These are phyloP conservation scores for Alternaria triticina DNA, from an alignment of 2,329 filamentous ascomycete genomes.

Conservation along the genomic window DNA sequence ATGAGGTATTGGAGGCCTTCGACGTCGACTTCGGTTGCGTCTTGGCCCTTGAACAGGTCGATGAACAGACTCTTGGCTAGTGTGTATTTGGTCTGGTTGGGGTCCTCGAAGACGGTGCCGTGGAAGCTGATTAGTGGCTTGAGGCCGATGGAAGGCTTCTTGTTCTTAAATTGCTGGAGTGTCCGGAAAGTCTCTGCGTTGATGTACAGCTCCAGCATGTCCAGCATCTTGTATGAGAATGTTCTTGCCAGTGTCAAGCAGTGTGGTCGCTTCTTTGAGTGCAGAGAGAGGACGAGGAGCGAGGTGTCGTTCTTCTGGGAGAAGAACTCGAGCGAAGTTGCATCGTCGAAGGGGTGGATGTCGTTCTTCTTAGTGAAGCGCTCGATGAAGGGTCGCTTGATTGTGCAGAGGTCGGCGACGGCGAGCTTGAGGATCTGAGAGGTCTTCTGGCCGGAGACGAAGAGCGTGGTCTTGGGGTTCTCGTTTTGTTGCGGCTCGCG, in stretches of 20 bases:
- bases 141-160: conserved; percentile 72
- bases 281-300: conserved; percentile 81
- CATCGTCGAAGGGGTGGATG: conserved; percentile 92
- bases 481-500: conserved; percentile 87
- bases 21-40: conserved; percentile 84
- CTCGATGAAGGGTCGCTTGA: conserved; percentile 84
- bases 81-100: conserved; percentile 78
- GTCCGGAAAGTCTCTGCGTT: conserved; percentile 74
- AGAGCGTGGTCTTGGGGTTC: conserved; percentile 87
- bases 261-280: conserved; percentile 95
- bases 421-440: conserved; percentile 83
- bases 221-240: conserved; percentile 85
- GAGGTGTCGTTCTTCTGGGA: conserved; percentile 94
- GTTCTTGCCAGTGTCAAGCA: conserved; percentile 81
- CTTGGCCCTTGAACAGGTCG: conserved; percentile 89
- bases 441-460: conserved; percentile 86
- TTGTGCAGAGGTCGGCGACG: conserved; percentile 80
- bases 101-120: conserved; percentile 84
- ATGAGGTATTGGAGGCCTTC: conserved; percentile 93
- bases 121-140: conserved; percentile 93
- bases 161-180: conserved; percentile 74
- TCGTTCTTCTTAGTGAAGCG: conserved; percentile 98
- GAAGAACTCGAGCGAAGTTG: conserved; percentile 90
- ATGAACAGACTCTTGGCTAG: conserved; percentile 85
- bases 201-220: conserved; percentile 92